Percentiles rank a stretch among this genome's conserved stretches.
Evolutionary conservation across 371 early-diverging fungal species (phyloP).

Genomic region (Blastocladiella emersonii): DNA sequence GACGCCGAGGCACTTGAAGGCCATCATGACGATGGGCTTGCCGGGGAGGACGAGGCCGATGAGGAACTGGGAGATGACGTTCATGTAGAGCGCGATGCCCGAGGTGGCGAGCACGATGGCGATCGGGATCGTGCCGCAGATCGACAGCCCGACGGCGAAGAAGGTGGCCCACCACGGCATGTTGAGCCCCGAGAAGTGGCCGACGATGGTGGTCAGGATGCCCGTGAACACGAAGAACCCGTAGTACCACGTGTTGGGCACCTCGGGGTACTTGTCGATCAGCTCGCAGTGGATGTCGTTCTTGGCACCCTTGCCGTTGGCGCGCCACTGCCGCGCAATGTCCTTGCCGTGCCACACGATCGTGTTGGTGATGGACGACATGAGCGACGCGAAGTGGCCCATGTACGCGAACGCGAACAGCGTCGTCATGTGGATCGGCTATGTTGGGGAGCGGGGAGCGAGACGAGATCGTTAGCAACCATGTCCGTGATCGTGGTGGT

Average conservation of each 20-base stretch:
- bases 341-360: constrained; percentile 20
- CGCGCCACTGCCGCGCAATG: constrained; percentile 6
- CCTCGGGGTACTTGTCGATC: constrained; percentile 20
- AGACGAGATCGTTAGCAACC: too few relatives aligned
- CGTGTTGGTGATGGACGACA: constrained; percentile 14
- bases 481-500: too few relatives aligned
- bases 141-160: background rate
- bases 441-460: too few relatives aligned
- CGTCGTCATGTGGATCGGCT: constrained; percentile 11
- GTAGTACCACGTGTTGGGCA: background rate
- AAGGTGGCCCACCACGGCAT: background rate
- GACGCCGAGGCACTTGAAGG: background rate
- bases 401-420: constrained; percentile 15
- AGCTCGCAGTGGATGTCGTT: constrained; percentile 17
- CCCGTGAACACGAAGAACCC: background rate
- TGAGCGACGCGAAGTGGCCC: constrained; percentile 11
- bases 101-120: background rate
- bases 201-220: background rate
- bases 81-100: background rate
- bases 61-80: background rate
- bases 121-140: background rate
- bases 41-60: background rate
- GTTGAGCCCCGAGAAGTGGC: background rate
- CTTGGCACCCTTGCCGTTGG: constrained; percentile 6
- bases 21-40: background rate